A percentile compares a stretch with the other conserved stretches of the same genome.
These are phyloP conservation scores for Diospyros kaki DNA, from an alignment of 148 eudicot genomes.

Conservation along the genomic window DNA sequence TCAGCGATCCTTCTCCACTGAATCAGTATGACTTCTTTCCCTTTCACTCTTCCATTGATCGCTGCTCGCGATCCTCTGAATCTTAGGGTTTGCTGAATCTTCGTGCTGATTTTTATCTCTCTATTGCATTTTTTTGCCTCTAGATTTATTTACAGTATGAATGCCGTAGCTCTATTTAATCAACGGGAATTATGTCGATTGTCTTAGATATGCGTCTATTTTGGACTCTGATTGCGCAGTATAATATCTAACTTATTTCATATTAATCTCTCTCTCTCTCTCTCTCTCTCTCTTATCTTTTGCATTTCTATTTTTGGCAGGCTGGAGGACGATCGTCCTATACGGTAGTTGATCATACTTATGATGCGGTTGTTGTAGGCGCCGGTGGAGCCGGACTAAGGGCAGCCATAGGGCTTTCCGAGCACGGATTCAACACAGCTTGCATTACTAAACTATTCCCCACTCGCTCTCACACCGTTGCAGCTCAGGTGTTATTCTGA, in stretches of 20 bases:
- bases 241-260: background rate
- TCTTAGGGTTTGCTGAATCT: background rate
- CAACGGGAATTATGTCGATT: slow-evolving; percentile 2
- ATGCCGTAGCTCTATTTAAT: background rate
- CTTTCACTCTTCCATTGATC: background rate
- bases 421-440: slow-evolving; percentile 96
- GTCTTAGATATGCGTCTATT: background rate
- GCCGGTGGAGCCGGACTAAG: slow-evolving; percentile 98
- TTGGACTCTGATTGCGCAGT: background rate
- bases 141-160: background rate
- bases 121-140: background rate
- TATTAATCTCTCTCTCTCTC: too few relatives aligned
- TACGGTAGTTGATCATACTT: slow-evolving; percentile 88
- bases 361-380: slow-evolving; percentile 97
- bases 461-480: slow-evolving; percentile 94
- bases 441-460: slow-evolving; percentile 99
- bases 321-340: slow-evolving; percentile 29
- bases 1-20: slow-evolving; percentile 60
- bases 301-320: slow-evolving; percentile 2
- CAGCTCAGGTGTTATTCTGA: slow-evolving; percentile 65
- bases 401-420: slow-evolving; percentile 96
- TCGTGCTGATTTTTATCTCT: background rate
- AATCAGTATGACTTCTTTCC: slow-evolving; percentile 38
- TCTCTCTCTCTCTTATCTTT: background rate
- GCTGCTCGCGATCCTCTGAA: background rate